Percentiles rank a stretch among this genome's conserved stretches.
phyloP scores from a whole-genome alignment of 1,284 basidiomycete species.

The Termitomyces sp. region DNA sequence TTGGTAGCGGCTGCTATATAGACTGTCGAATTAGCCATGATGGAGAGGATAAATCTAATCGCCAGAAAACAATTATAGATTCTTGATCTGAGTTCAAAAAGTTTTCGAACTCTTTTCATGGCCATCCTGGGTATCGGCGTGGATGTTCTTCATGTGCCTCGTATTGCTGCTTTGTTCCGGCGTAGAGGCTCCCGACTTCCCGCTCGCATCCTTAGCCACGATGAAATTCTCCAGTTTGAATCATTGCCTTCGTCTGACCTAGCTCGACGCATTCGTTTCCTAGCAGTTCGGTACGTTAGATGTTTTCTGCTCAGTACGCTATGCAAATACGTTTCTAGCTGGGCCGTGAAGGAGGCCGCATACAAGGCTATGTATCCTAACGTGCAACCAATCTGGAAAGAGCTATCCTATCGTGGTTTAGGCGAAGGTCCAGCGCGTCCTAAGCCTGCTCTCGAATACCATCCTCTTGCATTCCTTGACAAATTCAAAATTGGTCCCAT shows the following conservation, averaged over 20 bases:
- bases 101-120: slow-evolving; percentile 29
- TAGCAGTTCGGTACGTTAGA: slow-evolving; percentile 61
- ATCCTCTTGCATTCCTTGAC: slow-evolving; percentile 20
- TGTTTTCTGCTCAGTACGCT: neutral
- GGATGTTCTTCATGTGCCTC: slow-evolving; percentile 69
- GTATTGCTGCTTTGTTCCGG: slow-evolving; percentile 52
- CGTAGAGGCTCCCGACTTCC: slow-evolving; percentile 51
- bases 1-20: slow-evolving; percentile 83
- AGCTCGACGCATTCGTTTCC: slow-evolving; percentile 36
- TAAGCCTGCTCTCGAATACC: slow-evolving; percentile 51
- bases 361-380: slow-evolving; percentile 82
- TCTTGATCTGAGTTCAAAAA: slow-evolving; percentile 9
- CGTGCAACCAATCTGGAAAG: slow-evolving; percentile 69
- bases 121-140: slow-evolving; percentile 72
- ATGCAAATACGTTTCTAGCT: slow-evolving; percentile 39
- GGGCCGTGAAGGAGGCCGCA: slow-evolving; percentile 85
- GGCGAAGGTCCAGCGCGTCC: slow-evolving; percentile 19
- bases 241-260: slow-evolving; percentile 22
- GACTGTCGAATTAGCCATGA: slow-evolving; percentile 32
- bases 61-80: neutral
- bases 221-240: slow-evolving; percentile 45
- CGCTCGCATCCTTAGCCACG: slow-evolving; percentile 57
- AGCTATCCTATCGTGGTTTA: slow-evolving; percentile 51
- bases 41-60: slow-evolving; percentile 8
- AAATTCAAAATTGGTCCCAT: slow-evolving; percentile 29